Base-by-base conservation (phyloP, 805 yeast species). In the Brettanomyces sp. region DNA sequence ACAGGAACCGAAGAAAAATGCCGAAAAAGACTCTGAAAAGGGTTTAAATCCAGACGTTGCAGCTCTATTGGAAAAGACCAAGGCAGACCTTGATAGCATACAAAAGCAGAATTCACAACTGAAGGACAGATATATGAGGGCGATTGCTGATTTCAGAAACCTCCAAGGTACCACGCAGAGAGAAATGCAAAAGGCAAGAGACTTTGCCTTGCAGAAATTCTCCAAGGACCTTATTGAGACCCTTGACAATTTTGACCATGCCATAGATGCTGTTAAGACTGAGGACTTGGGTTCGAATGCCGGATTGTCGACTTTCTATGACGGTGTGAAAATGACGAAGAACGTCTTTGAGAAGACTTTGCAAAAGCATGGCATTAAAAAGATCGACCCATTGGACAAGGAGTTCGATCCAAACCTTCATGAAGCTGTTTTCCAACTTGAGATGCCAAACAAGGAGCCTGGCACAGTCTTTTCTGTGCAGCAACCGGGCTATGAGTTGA, bases 401-500 rank as follows among this genome's bases (percentile, higher is more conserved):
- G 72, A 69, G 53, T 89, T 90, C 57, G 95, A 89, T 64, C 96
- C 97, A 51, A 87, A 90, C 67, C 73, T 72, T 56, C 97, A 89
- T 65, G 97, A 89, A 68, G 97, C 96, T 45, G 79, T 91, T 32
- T 90, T 89, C 66, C 93, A 89, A 70, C 69, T 85, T 45, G 84
- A 91, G 33, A 86, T 83, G 59, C 86, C 90, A 42, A 93, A 79
- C 56, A 86, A 87, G 66, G 91, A 85, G 66, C 86, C 96, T 14
- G 96, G 96, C 49, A 83, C 96, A 25, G 87, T 89, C 48, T 85
- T 90, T 79, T 86, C 79, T 59, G 96, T 90, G 49, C 96, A 89
- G 69, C 96, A 85, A 68, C 76, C 82, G 23, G 97, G 97, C 39
- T 89, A 82, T 70, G 80, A 82, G 49, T 74, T 88, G 59, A 88